These are phyloP conservation scores for Datisca glomerata DNA, from an alignment of 306 rosid genomes.

Conservation along the genomic window DNA sequence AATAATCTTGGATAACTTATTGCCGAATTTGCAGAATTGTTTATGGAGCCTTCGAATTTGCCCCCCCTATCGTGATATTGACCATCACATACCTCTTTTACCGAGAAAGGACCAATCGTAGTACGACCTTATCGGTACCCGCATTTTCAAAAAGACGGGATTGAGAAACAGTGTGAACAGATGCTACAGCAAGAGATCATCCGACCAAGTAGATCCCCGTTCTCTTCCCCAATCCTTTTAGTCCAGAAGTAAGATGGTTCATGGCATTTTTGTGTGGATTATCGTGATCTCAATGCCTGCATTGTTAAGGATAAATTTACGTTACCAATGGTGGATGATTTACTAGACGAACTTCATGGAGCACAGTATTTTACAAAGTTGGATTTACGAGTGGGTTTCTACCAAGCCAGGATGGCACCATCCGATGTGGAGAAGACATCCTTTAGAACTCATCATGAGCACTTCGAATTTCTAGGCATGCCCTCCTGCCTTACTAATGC, in stretches of 20 bases:
- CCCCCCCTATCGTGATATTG: not conserved
- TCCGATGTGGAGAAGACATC: not conserved
- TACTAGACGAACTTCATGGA: not conserved
- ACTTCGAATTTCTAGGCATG: not conserved
- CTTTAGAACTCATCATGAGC: not conserved
- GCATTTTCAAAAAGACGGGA: not conserved
- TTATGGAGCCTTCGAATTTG: too few relatives aligned
- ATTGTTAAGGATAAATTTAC: not conserved
- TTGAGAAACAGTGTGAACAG: not conserved
- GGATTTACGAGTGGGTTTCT: not conserved
- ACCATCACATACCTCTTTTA: not conserved
- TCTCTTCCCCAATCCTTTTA: not conserved
- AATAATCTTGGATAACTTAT: too few relatives aligned
- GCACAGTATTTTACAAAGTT: not conserved
- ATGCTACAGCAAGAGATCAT: not conserved
- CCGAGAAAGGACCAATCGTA: not conserved
- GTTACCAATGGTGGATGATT: not conserved
- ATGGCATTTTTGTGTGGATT: not conserved
- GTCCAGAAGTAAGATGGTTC: not conserved
- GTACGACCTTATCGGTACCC: not conserved
- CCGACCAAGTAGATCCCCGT: not conserved
- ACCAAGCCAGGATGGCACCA: not conserved
- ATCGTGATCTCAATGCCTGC: too few relatives aligned
- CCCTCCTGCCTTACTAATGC: not conserved
- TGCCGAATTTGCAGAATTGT: too few relatives aligned